A percentile compares a stretch with the other conserved stretches of the same genome.
Evolutionary conservation across 768 basidiomycete genomes (phyloP).

Genomic region (Suillus weaverae): DNA sequence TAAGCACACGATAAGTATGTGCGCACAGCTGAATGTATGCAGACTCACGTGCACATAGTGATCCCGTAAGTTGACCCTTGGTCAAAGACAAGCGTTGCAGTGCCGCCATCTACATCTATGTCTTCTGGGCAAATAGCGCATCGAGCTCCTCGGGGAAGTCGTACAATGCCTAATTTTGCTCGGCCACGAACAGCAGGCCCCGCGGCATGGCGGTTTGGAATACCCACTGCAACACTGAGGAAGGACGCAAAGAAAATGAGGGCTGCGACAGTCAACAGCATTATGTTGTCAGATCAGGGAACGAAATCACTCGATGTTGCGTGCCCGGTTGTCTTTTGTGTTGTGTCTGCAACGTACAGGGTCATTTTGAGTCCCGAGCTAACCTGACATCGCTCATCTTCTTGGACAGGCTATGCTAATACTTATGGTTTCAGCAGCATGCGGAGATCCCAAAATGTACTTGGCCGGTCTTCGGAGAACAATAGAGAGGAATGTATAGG

Average conservation of each 20-base stretch:
- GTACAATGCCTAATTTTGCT: background rate
- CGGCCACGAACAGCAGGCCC: too few relatives aligned
- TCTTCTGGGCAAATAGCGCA: constrained; percentile 2
- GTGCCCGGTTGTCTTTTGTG: background rate
- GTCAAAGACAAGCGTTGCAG: background rate
- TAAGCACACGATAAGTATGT: background rate
- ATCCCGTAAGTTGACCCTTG: background rate
- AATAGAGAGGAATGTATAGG: background rate
- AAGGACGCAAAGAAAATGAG: background rate
- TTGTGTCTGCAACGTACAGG: background rate
- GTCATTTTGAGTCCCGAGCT: background rate
- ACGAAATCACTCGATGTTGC: background rate
- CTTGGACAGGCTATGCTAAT: background rate
- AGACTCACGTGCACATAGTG: background rate
- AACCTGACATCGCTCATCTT: background rate
- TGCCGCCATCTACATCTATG: background rate
- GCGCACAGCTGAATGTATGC: background rate
- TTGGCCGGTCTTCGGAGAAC: background rate
- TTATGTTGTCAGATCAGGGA: background rate
- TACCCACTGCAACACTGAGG: background rate
- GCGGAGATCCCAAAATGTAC: background rate
- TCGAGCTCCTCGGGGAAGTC: background rate
- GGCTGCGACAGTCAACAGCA: background rate
- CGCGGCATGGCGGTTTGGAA: background rate
- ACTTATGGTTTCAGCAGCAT: background rate